A percentile compares a stretch with the other conserved stretches of the same genome.
phyloP scores from a whole-genome alignment of 306 rosid genomes.

The Hippophae gyantsensis region DNA sequence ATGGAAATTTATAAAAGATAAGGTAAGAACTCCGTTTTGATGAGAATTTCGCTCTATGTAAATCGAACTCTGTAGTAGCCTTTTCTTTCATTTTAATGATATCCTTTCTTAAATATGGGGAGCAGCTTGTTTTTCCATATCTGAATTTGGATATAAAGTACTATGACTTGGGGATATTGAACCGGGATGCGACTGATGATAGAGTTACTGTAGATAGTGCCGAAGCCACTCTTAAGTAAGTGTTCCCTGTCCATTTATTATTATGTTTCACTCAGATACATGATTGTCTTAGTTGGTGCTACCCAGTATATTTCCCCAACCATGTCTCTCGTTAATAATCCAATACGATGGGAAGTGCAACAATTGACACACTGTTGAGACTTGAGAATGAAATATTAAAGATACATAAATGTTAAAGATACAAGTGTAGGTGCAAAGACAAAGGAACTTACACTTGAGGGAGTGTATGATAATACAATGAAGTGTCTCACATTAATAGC shows the following conservation, averaged over 20 bases:
- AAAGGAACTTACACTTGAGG: too few species aligned
- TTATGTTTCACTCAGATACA: not conserved
- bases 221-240: conserved; percentile 84
- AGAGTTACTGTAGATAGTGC: conserved; percentile 86
- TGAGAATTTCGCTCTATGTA: not conserved
- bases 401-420: too few species aligned
- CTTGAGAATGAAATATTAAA: too few species aligned
- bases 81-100: conserved; percentile 7
- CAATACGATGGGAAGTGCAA: too few species aligned
- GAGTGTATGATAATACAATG: too few species aligned
- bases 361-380: too few species aligned
- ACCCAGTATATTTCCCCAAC: not conserved
- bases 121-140: conserved; percentile 87
- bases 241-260: not conserved
- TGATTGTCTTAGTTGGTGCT: not conserved
- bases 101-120: conserved; percentile 3
- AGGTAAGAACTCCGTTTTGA: conserved; percentile 29
- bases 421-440: too few species aligned
- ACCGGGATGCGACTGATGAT: conserved; percentile 84
- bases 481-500: too few species aligned
- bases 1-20: conserved; percentile 79
- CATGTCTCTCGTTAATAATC: too few species aligned
- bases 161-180: conserved; percentile 75
- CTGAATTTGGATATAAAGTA: conserved; percentile 85
- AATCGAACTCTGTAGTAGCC: not conserved